A percentile compares a stretch with the other conserved stretches of the same genome.
phyloP scores from a whole-genome alignment of 176 grass and related monocot genomes.

The Olyra latifolia region DNA sequence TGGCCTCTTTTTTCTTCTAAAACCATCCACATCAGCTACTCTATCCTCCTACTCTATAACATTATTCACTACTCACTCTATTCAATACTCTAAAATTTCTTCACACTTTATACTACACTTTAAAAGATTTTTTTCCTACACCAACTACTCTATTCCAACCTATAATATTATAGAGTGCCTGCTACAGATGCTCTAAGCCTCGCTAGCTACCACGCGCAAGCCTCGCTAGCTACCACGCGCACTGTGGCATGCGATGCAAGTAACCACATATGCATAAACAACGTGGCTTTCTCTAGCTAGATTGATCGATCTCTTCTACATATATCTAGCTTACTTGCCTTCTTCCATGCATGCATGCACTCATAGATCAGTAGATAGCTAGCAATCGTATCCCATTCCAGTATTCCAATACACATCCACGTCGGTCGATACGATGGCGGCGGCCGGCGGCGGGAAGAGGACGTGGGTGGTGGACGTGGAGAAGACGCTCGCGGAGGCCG shows the following conservation, averaged over 20 bases:
- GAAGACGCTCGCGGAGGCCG: slow-evolving; percentile 31
- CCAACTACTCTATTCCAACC: too few species aligned
- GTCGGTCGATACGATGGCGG: not conserved
- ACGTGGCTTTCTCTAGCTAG: not conserved
- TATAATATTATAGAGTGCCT: too few species aligned
- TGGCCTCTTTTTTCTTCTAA: too few species aligned
- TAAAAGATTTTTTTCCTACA: too few species aligned
- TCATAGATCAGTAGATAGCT: not conserved
- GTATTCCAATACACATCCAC: too few species aligned
- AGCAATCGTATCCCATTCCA: not conserved
- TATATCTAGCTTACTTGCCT: not conserved
- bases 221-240: not conserved
- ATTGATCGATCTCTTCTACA: not conserved
- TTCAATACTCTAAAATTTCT: too few species aligned
- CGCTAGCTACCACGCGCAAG: too few species aligned
- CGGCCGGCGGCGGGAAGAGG: not conserved
- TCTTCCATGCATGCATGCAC: not conserved
- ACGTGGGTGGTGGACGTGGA: slow-evolving; percentile 58
- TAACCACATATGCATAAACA: not conserved
- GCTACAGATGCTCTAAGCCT: too few species aligned
- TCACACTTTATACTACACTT: too few species aligned
- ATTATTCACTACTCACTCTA: too few species aligned
- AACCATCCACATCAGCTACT: too few species aligned
- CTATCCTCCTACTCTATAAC: too few species aligned
- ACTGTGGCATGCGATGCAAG: slow-evolving; percentile 29